Percentiles rank a stretch among this genome's conserved stretches.
phyloP scores from a whole-genome alignment of 2,329 filamentous ascomycete genomes.

The Celoporthe dispersa region DNA sequence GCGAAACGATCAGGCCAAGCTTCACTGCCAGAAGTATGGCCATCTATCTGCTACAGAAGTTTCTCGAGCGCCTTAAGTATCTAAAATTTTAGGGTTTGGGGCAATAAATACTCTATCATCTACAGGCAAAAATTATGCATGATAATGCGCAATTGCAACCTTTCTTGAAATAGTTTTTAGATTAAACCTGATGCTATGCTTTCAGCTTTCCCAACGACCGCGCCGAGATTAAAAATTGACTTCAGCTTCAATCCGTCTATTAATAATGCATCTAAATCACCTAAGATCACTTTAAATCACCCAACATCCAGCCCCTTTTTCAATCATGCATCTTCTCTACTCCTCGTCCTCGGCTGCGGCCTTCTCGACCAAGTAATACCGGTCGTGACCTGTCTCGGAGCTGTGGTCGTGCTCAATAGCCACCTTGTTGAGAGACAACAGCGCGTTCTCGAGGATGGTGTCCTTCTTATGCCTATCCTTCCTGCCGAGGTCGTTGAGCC shows the following conservation, averaged over 20 bases:
- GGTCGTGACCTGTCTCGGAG: slow-evolving; percentile 20
- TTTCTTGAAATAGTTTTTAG: not conserved
- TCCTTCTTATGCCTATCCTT: slow-evolving; percentile 65
- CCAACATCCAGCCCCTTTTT: not conserved
- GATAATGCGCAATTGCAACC: no score
- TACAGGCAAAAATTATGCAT: no score
- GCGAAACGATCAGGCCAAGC: no score
- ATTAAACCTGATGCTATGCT: not conserved
- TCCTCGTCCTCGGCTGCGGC: slow-evolving; percentile 30
- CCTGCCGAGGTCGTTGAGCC: slow-evolving; percentile 66
- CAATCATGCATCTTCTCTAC: slow-evolving; percentile 2
- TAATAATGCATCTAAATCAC: not conserved
- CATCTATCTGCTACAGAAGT: no score
- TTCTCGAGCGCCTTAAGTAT: no score
- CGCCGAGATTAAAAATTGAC: not conserved
- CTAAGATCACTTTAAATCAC: not conserved
- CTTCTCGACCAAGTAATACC: slow-evolving; percentile 29
- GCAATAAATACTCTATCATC: no score
- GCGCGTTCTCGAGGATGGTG: slow-evolving; percentile 68
- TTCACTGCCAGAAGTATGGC: no score
- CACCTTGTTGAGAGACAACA: slow-evolving; percentile 67
- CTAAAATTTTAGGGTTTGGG: no score
- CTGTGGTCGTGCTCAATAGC: slow-evolving; percentile 62
- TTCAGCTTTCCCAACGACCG: not conserved
- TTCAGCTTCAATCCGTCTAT: not conserved